Base-by-base conservation (phyloP, 176 grass and related monocot species). In the Carex myosuroides region DNA sequence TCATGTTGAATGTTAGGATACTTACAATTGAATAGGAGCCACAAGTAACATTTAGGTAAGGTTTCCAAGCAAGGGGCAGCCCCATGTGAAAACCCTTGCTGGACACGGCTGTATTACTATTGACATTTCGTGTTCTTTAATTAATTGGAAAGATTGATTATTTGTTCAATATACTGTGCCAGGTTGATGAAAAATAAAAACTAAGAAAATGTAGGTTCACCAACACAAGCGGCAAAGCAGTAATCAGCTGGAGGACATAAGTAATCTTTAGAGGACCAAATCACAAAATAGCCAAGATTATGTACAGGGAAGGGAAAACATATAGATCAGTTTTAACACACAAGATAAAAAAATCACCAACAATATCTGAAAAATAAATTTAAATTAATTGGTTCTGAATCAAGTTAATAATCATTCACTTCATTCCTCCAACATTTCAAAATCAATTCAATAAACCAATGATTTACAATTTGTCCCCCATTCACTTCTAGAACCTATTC, bases 11-110 rank as follows among this genome's bases (percentile, higher is more conserved):
- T 85, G 57, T 77, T 30, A 37, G 65, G 33, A 76, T 77, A 22
- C 70, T 78, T 85, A 26, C 83, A 78, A 85, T 21, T 61, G n/a
- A 85, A 85, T 83, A 68, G 13, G 39, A 17, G 41, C 80, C 80
- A 83, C 80, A 83, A 68, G 22, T n/a, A 50, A 10, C 29, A 66
- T 54, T 9, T 83, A 29, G 39, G 80, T 5, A 26, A 78, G 17
- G 52, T 17, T 78, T 72, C 67, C 8, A 85, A 85, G 83, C 70
- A 77, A 78, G 55, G 12, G 21, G 39, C 42, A 74, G 30, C 67
- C 64, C 55, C 53, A 44, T 39, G 66, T 74, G 48, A 2, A 30
- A 74, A 13, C 29, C 48, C 46, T 70, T 73, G 82, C 82, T 77
- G 58, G 22, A 63, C 22, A 60, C 24, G 83, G 41, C 70, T 85